phyloP scores from a whole-genome alignment of 2,329 filamentous ascomycete genomes.

The Rutstroemia sydowiana region DNA sequence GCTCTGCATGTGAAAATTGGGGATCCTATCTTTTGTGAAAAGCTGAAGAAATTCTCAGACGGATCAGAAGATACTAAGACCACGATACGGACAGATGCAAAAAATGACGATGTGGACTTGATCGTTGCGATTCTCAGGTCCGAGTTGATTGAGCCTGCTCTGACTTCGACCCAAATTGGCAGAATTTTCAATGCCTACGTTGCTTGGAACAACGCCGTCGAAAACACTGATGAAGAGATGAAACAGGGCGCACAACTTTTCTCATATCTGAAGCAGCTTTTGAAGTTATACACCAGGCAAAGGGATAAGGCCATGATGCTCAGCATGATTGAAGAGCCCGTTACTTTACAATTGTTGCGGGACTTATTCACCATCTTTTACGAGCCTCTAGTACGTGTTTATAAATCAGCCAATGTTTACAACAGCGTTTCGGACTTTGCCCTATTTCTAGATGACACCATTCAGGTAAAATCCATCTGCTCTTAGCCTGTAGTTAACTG shows the following conservation, averaged over 20 bases:
- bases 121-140: slow-evolving; percentile 79
- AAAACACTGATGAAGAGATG: slow-evolving; percentile 83
- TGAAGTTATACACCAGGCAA: slow-evolving; percentile 86
- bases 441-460: slow-evolving; percentile 85
- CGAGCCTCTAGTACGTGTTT: slow-evolving; percentile 90
- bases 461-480: slow-evolving; percentile 49
- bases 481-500: background rate
- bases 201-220: slow-evolving; percentile 90
- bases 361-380: slow-evolving; percentile 99
- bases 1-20: slow-evolving; percentile 67
- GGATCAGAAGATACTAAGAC: slow-evolving; percentile 69
- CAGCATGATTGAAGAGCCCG: slow-evolving; percentile 87
- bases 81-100: slow-evolving; percentile 65
- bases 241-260: slow-evolving; percentile 87
- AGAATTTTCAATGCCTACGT: slow-evolving; percentile 91
- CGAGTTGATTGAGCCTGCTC: slow-evolving; percentile 63
- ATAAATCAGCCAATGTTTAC: slow-evolving; percentile 98
- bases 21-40: slow-evolving; percentile 71
- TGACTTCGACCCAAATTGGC: slow-evolving; percentile 69
- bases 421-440: slow-evolving; percentile 96
- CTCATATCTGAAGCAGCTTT: slow-evolving; percentile 85
- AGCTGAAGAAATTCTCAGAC: slow-evolving; percentile 73
- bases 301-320: slow-evolving; percentile 98
- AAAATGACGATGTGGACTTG: slow-evolving; percentile 68
- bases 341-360: slow-evolving; percentile 91